Percentiles rank a stretch among this genome's conserved stretches.
Conservation (phyloP, 164 flowering plant species). For the Nelumbo lutea region DNA sequence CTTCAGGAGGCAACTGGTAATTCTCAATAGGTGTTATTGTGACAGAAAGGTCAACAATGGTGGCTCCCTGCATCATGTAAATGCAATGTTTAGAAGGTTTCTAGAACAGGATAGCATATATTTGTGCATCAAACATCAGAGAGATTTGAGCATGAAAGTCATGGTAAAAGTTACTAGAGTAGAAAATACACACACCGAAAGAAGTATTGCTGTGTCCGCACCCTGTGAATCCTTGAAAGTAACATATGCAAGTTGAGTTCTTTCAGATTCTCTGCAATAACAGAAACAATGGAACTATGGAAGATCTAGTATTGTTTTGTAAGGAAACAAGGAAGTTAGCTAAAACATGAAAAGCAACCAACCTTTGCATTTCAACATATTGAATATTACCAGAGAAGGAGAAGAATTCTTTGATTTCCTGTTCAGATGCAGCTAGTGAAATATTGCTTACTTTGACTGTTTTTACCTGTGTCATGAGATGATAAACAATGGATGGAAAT, state of each 20-base stretch:
- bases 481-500: not conserved
- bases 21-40: slow-evolving; percentile 45
- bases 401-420: slow-evolving; percentile 63
- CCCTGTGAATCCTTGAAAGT: slow-evolving; percentile 78
- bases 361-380: slow-evolving; percentile 69
- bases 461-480: slow-evolving; percentile 36
- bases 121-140: not conserved
- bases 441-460: slow-evolving; percentile 69
- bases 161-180: not conserved
- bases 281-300: not conserved
- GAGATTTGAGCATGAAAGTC: not conserved
- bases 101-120: not conserved
- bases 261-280: slow-evolving; percentile 47
- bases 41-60: slow-evolving; percentile 49
- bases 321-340: not conserved
- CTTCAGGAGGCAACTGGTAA: slow-evolving; percentile 67
- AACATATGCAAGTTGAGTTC: slow-evolving; percentile 58
- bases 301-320: no score
- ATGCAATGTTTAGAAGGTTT: not conserved
- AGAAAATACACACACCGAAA: slow-evolving; percentile 38
- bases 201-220: slow-evolving; percentile 68
- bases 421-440: slow-evolving; percentile 40
- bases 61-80: slow-evolving; percentile 58
- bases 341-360: slow-evolving; percentile 1
- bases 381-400: slow-evolving; percentile 72